Percentiles rank a stretch among this genome's conserved stretches.
Evolutionary conservation across 2,329 filamentous ascomycete species (phyloP).

Genomic region (Zasmidium citrigriseum): DNA sequence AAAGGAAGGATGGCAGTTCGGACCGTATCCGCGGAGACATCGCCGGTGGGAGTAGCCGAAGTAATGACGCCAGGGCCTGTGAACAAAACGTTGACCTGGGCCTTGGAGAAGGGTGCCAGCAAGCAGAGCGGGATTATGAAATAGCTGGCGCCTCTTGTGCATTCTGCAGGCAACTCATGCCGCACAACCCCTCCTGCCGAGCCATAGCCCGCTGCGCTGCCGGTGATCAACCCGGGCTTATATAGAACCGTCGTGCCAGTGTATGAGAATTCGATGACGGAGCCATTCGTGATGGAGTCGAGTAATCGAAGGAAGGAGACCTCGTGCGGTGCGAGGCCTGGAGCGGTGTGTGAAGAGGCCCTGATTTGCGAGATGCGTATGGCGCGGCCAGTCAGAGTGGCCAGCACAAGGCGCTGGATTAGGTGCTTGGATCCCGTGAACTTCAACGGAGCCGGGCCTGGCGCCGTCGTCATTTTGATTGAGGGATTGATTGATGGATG

Average conservation of each 20-base stretch:
- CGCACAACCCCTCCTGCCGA: slow-evolving; percentile 74
- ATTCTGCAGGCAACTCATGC: slow-evolving; percentile 76
- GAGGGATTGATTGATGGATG: not conserved
- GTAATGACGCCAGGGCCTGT: slow-evolving; percentile 92
- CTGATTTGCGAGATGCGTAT: slow-evolving; percentile 94
- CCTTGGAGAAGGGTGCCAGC: slow-evolving; percentile 89
- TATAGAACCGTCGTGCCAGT: slow-evolving; percentile 93
- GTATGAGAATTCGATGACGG: slow-evolving; percentile 91
- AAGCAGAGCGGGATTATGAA: slow-evolving; percentile 88
- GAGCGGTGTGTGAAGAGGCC: slow-evolving; percentile 78
- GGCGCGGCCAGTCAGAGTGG: slow-evolving; percentile 86
- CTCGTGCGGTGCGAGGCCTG: slow-evolving; percentile 88
- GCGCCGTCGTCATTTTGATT: slow-evolving; percentile 29
- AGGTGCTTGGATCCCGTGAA: slow-evolving; percentile 86
- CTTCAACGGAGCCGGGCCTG: slow-evolving; percentile 32
- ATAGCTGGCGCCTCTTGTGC: slow-evolving; percentile 82
- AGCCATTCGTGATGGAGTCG: slow-evolving; percentile 93
- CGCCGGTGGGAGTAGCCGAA: slow-evolving; percentile 76
- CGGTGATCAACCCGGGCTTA: slow-evolving; percentile 88
- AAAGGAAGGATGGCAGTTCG: slow-evolving; percentile 89
- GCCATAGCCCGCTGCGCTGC: slow-evolving; percentile 74
- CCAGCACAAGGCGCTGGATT: slow-evolving; percentile 79
- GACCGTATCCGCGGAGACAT: slow-evolving; percentile 90
- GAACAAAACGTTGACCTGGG: slow-evolving; percentile 86
- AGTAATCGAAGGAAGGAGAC: slow-evolving; percentile 94